Conservation (phyloP, 108 stramenopile genomes). For the Phaeodactylum tricornutum region DNA sequence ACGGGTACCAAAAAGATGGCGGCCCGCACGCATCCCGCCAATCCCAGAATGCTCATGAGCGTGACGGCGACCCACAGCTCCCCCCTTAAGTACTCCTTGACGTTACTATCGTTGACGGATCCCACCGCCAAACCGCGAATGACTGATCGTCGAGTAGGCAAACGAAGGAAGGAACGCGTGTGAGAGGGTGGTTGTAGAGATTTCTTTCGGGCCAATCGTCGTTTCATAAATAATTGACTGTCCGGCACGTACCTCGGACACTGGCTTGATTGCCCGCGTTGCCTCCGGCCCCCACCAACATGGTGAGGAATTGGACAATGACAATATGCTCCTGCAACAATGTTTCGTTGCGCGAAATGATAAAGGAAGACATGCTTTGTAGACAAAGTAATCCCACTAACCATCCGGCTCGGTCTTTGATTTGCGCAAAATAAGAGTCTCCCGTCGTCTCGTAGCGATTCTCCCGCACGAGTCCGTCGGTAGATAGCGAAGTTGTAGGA, state of each 20-base stretch:
- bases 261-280: constrained; percentile 89
- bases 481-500: no score
- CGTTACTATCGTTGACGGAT: constrained; percentile 35
- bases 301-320: constrained; percentile 83
- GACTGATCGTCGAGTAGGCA: constrained; percentile 30
- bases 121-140: constrained; percentile 78
- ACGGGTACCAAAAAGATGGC: constrained; percentile 47
- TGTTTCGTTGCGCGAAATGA: constrained; percentile 67
- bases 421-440: constrained; percentile 26
- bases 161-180: constrained; percentile 12
- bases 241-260: constrained; percentile 48
- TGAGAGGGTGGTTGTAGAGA: no score
- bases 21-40: constrained; percentile 64
- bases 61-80: constrained; percentile 59
- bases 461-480: no score
- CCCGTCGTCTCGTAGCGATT: no score
- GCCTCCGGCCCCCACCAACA: constrained; percentile 88
- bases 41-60: constrained; percentile 45
- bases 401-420: constrained; percentile 76
- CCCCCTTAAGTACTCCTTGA: constrained; percentile 24
- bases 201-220: no score
- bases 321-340: constrained; percentile 71
- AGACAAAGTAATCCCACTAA: constrained; percentile 78
- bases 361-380: constrained; percentile 76
- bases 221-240: not conserved